A percentile compares a stretch with the other conserved stretches of the same genome.
These are phyloP conservation scores for Tilletia caries DNA, from an alignment of 1,284 basidiomycete species.

Conservation along the genomic window DNA sequence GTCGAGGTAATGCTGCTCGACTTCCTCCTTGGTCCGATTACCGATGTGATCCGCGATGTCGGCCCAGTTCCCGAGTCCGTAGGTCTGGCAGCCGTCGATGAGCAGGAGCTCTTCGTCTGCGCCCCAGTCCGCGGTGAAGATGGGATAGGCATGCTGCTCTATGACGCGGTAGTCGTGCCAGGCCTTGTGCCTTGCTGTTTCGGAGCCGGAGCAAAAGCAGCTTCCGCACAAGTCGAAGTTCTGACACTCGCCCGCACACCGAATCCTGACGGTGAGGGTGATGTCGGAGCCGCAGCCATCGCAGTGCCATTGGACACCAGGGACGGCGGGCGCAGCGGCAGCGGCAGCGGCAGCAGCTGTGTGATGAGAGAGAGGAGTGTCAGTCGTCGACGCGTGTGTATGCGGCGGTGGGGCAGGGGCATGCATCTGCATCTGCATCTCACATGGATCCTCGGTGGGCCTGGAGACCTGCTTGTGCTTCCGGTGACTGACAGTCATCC, in stretches of 20 bases:
- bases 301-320: slow-evolving; percentile 52
- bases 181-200: slow-evolving; percentile 79
- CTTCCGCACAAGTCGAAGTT: slow-evolving; percentile 57
- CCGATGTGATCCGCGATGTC: slow-evolving; percentile 95
- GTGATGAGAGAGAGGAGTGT: neutral
- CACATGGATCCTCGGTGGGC: slow-evolving; percentile 38
- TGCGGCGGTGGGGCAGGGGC: neutral
- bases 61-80: slow-evolving; percentile 95
- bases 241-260: slow-evolving; percentile 51
- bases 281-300: slow-evolving; percentile 53
- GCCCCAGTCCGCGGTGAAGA: slow-evolving; percentile 93
- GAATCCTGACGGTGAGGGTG: slow-evolving; percentile 49
- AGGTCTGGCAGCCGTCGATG: slow-evolving; percentile 80
- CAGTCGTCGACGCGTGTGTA: neutral
- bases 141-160: slow-evolving; percentile 91
- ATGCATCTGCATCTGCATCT: slow-evolving; percentile 13
- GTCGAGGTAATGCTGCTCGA: slow-evolving; percentile 80
- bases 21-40: slow-evolving; percentile 89
- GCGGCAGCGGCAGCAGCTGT: neutral
- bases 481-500: slow-evolving; percentile 52
- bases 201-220: slow-evolving; percentile 89
- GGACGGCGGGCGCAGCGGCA: slow-evolving; percentile 38
- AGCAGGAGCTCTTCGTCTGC: slow-evolving; percentile 95
- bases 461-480: slow-evolving; percentile 48
- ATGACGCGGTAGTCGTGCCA: slow-evolving; percentile 90